A percentile compares a stretch with the other conserved stretches of the same genome.
Evolutionary conservation across 768 basidiomycete species (phyloP).

Genomic region (Suillus americanus): DNA sequence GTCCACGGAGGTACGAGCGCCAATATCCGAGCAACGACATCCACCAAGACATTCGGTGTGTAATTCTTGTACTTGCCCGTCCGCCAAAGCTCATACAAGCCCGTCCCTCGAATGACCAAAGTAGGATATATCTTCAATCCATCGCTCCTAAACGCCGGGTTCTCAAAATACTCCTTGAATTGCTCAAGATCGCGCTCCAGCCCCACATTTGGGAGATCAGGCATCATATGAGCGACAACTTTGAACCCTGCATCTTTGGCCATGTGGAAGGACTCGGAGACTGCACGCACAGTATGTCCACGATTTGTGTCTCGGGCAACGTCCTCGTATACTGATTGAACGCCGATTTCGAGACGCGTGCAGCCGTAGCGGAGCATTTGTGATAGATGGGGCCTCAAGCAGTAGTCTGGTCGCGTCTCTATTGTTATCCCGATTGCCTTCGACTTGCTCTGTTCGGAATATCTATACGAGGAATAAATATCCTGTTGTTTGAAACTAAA

Average conservation of each 20-base stretch:
- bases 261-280: conserved; percentile 95
- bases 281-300: conserved; percentile 97
- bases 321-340: conserved; percentile 99
- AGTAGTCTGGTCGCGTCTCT: conserved; percentile 98
- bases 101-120: conserved; percentile 95
- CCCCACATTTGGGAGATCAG: conserved; percentile 96
- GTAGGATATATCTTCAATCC: conserved; percentile 99
- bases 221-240: conserved; percentile 99
- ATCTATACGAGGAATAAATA: conserved; percentile 43
- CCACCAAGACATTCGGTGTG: conserved; percentile 97
- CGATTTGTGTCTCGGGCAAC: conserved; percentile 98
- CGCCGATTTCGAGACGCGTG: conserved; percentile 96
- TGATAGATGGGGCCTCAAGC: conserved; percentile 92
- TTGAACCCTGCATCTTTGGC: conserved; percentile 99
- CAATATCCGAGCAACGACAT: conserved; percentile 93
- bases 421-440: conserved; percentile 99
- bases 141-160: conserved; percentile 95
- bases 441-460: conserved; percentile 95
- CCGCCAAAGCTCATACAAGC: conserved; percentile 93
- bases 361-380: conserved; percentile 99
- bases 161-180: conserved; percentile 99
- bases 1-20: conserved; percentile 99
- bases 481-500: not conserved
- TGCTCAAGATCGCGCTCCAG: conserved; percentile 97
- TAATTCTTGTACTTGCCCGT: conserved; percentile 99